Evolutionary conservation across 257 asterid genomes (phyloP), one percentile per base, ranked within the genome.

Genomic region (Capsicum pubescens): DNA sequence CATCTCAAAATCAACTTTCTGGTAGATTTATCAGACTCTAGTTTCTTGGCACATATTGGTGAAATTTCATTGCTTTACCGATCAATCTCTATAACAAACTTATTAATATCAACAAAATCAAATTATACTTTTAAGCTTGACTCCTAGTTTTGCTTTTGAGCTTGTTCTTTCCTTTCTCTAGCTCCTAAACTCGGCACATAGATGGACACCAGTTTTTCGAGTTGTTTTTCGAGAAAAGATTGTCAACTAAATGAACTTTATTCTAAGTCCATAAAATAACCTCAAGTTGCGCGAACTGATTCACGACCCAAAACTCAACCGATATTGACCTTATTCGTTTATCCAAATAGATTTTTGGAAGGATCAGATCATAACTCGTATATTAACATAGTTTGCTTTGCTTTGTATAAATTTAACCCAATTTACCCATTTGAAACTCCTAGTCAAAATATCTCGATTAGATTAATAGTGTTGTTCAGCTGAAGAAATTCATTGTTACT

Each of bases 101-200:
- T 21, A 21, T 10, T 61, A 61, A 61, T 61, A 61, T 52, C 13
- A 52, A 52, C 13, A 52, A 13, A 52, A 52, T 61, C 39, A 21
- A 21, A 61, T 39, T 61, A 61, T 61, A 61, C 70, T 63, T 63
- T 26, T 26, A 63, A 63, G 70, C 17, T 63, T 63, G 70, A 63
- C 42, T 26, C 70, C 42, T 63, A 63, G 70, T 26, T 63, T 63
- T 63, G 42, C 70, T 63, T 63, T 26, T 63, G 42, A 63, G 70
- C 42, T 63, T 9, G 17, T 21, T 21, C 16, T 63, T 63, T 63
- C 70, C 70, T 63, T 11, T 63, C 70, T 63, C 9, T 63, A 63
- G 16, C 70, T 21, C 42, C 42, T 63, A 21, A 63, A 63, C 70
- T 61, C 70, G 21, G 70, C 70, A 63, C 42, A 63, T 63, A 63